Conservation (phyloP, 1,284 basidiomycete genomes). For the Ganoderma sinense region DNA sequence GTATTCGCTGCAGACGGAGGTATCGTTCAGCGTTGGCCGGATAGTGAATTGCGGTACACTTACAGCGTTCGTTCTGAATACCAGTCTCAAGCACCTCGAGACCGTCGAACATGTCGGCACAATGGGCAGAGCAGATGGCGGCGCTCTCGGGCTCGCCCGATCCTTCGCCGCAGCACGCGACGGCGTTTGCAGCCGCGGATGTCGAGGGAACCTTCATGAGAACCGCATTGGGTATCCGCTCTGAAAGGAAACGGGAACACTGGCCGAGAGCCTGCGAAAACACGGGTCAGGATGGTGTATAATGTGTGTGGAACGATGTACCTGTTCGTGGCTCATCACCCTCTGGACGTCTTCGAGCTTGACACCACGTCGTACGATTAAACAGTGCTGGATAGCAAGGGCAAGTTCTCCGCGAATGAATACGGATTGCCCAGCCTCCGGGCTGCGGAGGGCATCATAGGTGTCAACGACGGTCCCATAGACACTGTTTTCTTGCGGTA, state of each 20-base stretch:
- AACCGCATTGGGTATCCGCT: constrained; percentile 58
- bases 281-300: not conserved
- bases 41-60: constrained; percentile 31
- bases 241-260: constrained; percentile 64
- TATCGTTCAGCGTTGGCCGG: not conserved
- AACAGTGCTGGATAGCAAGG: constrained; percentile 71
- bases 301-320: constrained; percentile 35
- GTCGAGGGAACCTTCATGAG: constrained; percentile 70
- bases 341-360: constrained; percentile 56
- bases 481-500: constrained; percentile 81
- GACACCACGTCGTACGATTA: constrained; percentile 65
- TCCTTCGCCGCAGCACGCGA: constrained; percentile 45
- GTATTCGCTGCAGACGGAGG: constrained; percentile 55
- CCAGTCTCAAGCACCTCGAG: constrained; percentile 63
- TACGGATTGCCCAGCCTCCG: constrained; percentile 46
- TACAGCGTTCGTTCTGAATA: constrained; percentile 70
- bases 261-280: constrained; percentile 75
- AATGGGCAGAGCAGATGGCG: constrained; percentile 77
- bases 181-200: constrained; percentile 66
- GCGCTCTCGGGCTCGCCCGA: constrained; percentile 56
- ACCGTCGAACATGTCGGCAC: constrained; percentile 61
- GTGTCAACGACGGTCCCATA: constrained; percentile 79
- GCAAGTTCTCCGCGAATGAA: constrained; percentile 67
- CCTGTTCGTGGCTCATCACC: constrained; percentile 82
- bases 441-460: constrained; percentile 64